Percentiles rank a stretch among this genome's conserved stretches.
phyloP scores from a whole-genome alignment of 2,329 filamentous ascomycete genomes.

The Aureobasidium leucospermi region DNA sequence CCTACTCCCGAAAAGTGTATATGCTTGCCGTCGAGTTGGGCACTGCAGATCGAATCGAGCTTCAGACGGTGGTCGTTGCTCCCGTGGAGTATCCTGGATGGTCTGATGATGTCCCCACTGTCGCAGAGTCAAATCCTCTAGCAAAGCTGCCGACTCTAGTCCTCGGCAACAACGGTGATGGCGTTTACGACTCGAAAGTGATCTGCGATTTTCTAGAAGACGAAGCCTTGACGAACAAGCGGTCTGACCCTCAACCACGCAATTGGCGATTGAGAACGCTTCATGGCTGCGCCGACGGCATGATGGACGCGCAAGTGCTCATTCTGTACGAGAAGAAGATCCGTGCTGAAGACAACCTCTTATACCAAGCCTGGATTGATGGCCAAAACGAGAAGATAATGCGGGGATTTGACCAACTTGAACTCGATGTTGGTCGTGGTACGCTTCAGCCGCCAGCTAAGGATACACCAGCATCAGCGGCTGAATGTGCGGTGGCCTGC shows the following conservation, averaged over 20 bases:
- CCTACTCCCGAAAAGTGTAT: background rate
- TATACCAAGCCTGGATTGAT: conserved; percentile 1
- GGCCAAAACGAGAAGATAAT: conserved; percentile 4
- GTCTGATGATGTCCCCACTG: background rate
- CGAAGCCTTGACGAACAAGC: background rate
- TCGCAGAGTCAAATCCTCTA: conserved; percentile 3
- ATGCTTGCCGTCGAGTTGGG: background rate
- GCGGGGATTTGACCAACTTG: conserved; percentile 1
- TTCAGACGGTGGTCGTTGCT: conserved; percentile 1
- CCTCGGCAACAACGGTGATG: background rate
- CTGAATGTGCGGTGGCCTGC: conserved; percentile 7
- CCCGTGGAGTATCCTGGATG: conserved; percentile 8
- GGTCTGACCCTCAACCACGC: background rate
- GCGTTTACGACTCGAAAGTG: conserved; percentile 1
- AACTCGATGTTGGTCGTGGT: background rate
- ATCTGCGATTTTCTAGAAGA: conserved; percentile 12
- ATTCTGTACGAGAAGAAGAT: conserved; percentile 10
- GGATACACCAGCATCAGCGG: conserved; percentile 6
- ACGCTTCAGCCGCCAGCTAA: conserved; percentile 3
- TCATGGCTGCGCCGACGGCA: background rate
- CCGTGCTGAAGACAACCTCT: conserved; percentile 7
- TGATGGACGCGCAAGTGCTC: conserved; percentile 8
- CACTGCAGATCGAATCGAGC: background rate
- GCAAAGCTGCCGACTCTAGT: conserved; percentile 6
- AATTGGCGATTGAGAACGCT: conserved; percentile 4